phyloP scores from a whole-genome alignment of 176 grass and related monocot genomes.

The Carex littledalei region DNA sequence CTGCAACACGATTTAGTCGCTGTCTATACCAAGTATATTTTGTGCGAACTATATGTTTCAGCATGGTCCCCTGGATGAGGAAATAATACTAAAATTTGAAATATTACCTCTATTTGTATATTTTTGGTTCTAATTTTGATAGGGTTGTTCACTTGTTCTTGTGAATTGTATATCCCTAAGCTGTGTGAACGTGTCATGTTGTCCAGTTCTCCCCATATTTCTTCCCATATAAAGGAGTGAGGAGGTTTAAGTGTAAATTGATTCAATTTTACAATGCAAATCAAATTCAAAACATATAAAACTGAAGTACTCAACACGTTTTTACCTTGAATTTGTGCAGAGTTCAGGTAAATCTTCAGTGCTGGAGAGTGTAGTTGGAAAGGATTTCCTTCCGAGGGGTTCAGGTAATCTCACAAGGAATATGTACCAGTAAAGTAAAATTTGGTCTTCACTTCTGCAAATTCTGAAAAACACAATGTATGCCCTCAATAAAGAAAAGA shows the following conservation, averaged over 20 bases:
- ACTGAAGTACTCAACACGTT: not conserved
- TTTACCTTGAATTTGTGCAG: conserved; percentile 29
- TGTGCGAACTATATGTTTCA: not conserved
- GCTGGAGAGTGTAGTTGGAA: conserved; percentile 90
- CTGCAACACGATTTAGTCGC: not conserved
- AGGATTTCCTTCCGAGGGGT: conserved; percentile 95
- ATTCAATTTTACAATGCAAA: not conserved
- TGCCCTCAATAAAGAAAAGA: not conserved
- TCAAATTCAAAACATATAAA: not conserved
- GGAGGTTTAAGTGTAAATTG: not conserved
- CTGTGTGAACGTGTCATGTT: not conserved
- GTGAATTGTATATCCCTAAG: not conserved
- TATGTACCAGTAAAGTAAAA: not conserved
- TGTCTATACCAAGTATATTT: not conserved
- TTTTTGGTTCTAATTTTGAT: conserved; percentile 1
- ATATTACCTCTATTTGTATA: not conserved
- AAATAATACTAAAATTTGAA: conserved; percentile 18
- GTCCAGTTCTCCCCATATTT: not conserved
- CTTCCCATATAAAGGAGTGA: not conserved
- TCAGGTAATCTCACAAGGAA: conserved; percentile 58
- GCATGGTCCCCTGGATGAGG: conserved; percentile 31
- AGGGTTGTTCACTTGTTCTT: not conserved
- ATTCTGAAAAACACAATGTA: not conserved
- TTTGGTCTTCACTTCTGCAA: not conserved
- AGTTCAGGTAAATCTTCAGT: conserved; percentile 99